A percentile compares a stretch with the other conserved stretches of the same genome.
Evolutionary conservation across 495 filamentous ascomycete species (phyloP).

Genomic region (Evernia prunastri): DNA sequence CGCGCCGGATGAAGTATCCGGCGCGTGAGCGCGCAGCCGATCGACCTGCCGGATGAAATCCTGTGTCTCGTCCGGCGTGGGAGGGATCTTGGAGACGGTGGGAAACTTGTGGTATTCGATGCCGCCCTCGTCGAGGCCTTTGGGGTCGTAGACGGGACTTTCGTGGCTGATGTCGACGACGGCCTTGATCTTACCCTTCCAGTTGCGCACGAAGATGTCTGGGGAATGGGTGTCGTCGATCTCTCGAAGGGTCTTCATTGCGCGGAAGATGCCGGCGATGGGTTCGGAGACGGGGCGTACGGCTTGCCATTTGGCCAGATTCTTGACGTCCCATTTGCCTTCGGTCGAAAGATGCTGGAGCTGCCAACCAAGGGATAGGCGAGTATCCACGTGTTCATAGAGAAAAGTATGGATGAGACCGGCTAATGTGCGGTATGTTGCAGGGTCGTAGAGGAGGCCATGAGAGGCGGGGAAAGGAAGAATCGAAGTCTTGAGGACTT

Average conservation of each 20-base stretch:
- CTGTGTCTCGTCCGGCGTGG: constrained; percentile 64
- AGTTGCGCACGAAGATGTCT: constrained; percentile 60
- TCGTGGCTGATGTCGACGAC: constrained; percentile 87
- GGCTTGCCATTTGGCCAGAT: constrained; percentile 82
- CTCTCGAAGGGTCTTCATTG: constrained; percentile 83
- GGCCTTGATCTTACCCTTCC: constrained; percentile 58
- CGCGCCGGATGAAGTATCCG: constrained; percentile 26
- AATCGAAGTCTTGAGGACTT: constrained; percentile 61
- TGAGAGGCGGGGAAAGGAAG: constrained; percentile 76
- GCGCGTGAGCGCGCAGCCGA: constrained; percentile 42
- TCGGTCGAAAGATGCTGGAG: constrained; percentile 75
- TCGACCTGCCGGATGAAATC: constrained; percentile 77
- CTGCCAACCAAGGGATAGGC: constrained; percentile 82
- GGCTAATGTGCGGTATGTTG: constrained; percentile 66
- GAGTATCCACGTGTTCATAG: constrained; percentile 61
- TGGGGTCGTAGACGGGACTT: constrained; percentile 74
- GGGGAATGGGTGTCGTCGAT: constrained; percentile 81
- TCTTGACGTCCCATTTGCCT: constrained; percentile 98
- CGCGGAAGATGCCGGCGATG: constrained; percentile 69
- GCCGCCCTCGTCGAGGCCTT: constrained; percentile 63
- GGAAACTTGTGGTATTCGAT: constrained; percentile 83
- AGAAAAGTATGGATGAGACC: constrained; percentile 82
- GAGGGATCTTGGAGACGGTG: constrained; percentile 87
- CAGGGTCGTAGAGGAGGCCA: constrained; percentile 73
- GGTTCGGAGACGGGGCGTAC: constrained; percentile 69